These are phyloP conservation scores for Tillandsia leiboldiana DNA, from an alignment of 176 grass and related monocot genomes.

Conservation along the genomic window DNA sequence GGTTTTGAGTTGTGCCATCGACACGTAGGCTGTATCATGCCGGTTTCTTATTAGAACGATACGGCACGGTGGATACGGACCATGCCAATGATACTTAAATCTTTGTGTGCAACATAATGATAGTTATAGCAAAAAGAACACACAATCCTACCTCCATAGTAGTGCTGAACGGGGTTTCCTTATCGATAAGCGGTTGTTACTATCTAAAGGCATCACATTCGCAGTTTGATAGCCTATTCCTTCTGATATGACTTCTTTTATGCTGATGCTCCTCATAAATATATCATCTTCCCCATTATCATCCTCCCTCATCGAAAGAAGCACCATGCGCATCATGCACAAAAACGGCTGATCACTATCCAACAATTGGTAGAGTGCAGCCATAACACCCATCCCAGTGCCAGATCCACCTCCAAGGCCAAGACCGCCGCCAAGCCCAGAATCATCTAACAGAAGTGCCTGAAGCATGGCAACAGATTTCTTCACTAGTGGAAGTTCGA, in stretches of 20 bases:
- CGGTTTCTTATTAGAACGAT: too few species aligned
- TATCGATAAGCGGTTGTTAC: slow-evolving; percentile 43
- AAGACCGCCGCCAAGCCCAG: slow-evolving; percentile 88
- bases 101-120: neutral
- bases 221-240: slow-evolving; percentile 30
- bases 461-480: slow-evolving; percentile 90
- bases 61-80: too few species aligned
- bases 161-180: slow-evolving; percentile 84
- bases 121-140: neutral
- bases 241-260: slow-evolving; percentile 57
- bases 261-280: slow-evolving; percentile 45
- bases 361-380: slow-evolving; percentile 82
- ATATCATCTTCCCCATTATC: slow-evolving; percentile 67
- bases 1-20: too few species aligned
- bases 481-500: slow-evolving; percentile 91
- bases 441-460: slow-evolving; percentile 92
- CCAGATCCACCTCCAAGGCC: slow-evolving; percentile 92
- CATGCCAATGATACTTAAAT: too few species aligned
- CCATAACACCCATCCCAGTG: slow-evolving; percentile 93
- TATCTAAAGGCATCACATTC: slow-evolving; percentile 45
- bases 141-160: slow-evolving; percentile 70
- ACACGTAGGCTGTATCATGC: too few species aligned
- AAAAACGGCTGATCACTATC: slow-evolving; percentile 99
- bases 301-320: slow-evolving; percentile 97
- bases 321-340: slow-evolving; percentile 92